Conservation (phyloP, 1,139 yeast genomes). For the Sporopachydermia cereana region DNA sequence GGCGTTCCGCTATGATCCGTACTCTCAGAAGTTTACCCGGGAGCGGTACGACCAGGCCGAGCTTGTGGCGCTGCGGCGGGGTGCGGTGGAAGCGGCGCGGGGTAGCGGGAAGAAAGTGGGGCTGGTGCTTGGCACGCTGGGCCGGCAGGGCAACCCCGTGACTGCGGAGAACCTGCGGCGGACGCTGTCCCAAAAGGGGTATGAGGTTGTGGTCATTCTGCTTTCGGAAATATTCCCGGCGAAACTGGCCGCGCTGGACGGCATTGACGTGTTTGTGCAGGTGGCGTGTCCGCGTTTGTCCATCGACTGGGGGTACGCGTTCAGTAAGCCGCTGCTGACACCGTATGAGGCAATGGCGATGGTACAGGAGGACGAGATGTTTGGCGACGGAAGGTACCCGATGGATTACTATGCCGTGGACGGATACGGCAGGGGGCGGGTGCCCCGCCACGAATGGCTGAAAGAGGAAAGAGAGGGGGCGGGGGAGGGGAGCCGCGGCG, state of each 20-base stretch:
- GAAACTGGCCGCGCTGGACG: constrained; percentile 87
- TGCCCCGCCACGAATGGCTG: constrained; percentile 32
- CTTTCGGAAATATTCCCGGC: constrained; percentile 90
- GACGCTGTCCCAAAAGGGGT: constrained; percentile 40
- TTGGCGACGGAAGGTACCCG: constrained; percentile 63
- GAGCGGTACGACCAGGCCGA: constrained; percentile 84
- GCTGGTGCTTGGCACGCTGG: constrained; percentile 84
- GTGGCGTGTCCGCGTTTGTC: constrained; percentile 96
- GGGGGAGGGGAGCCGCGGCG: too few species aligned
- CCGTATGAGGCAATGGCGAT: constrained; percentile 96
- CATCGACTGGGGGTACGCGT: constrained; percentile 99
- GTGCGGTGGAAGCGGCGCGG: constrained; percentile 53
- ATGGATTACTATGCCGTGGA: constrained; percentile 91
- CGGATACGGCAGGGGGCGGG: constrained; percentile 86
- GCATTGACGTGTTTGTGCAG: constrained; percentile 90
- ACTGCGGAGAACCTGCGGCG: constrained; percentile 59
- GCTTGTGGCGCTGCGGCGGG: constrained; percentile 59
- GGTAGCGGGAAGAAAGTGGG: constrained; percentile 46
- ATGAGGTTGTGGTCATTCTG: constrained; percentile 67
- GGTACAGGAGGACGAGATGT: constrained; percentile 58
- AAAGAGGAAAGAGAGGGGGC: neutral
- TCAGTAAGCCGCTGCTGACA: constrained; percentile 79
- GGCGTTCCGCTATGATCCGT: constrained; percentile 92
- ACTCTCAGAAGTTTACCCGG: constrained; percentile 76
- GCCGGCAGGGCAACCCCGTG: constrained; percentile 85